Percentiles rank a stretch among this genome's conserved stretches.
These are phyloP conservation scores for Coemansia pectinata DNA, from an alignment of 192 early-diverging fungal species.

Conservation along the genomic window DNA sequence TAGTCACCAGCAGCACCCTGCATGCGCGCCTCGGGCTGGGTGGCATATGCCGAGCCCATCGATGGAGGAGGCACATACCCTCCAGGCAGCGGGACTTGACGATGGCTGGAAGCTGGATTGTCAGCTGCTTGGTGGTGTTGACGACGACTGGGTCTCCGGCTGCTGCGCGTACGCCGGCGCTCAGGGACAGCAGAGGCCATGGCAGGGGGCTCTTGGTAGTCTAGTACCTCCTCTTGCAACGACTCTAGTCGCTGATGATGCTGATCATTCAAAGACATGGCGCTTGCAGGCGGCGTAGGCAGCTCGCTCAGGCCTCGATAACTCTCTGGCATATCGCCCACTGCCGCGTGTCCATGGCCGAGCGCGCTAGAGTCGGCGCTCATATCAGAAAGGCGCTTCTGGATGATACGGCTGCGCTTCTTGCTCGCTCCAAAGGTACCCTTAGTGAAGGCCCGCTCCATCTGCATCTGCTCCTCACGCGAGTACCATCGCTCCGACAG, in stretches of 20 bases:
- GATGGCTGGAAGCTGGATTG: neutral
- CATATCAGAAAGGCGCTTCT: constrained; percentile 12
- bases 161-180: constrained; percentile 6
- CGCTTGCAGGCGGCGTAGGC: neutral
- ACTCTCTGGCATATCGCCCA: neutral
- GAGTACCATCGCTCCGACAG: constrained; percentile 55
- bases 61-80: neutral
- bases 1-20: neutral
- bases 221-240: neutral
- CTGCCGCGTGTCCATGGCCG: neutral
- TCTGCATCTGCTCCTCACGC: constrained; percentile 43
- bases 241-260: neutral
- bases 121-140: neutral
- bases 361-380: neutral
- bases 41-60: neutral
- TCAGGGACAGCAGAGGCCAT: neutral
- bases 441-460: constrained; percentile 26
- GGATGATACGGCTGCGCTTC: constrained; percentile 9
- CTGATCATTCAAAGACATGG: neutral
- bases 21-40: neutral
- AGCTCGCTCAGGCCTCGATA: neutral
- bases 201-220: neutral
- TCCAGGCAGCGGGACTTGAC: neutral
- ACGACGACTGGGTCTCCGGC: neutral
- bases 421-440: constrained; percentile 38